phyloP scores from a whole-genome alignment of 1,284 basidiomycete species.

The Fomes fomentarius region DNA sequence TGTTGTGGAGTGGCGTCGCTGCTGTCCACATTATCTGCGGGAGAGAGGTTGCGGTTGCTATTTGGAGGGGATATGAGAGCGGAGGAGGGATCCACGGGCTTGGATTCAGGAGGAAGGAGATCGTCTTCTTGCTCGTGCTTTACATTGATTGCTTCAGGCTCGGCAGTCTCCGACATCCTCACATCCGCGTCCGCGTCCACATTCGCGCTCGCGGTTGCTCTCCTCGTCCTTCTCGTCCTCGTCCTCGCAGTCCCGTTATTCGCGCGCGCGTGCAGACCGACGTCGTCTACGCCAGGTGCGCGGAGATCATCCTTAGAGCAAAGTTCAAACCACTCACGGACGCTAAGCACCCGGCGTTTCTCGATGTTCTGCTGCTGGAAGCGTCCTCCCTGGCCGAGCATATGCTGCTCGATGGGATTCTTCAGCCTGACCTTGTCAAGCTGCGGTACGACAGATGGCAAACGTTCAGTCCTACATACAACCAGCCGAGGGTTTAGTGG shows the following conservation, averaged over 20 bases:
- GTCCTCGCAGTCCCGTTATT: slow-evolving; percentile 27
- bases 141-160: slow-evolving; percentile 35
- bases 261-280: slow-evolving; percentile 58
- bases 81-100: slow-evolving; percentile 15
- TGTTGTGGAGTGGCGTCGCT: background rate
- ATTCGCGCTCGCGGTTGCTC: slow-evolving; percentile 18
- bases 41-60: slow-evolving; percentile 21
- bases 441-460: slow-evolving; percentile 71
- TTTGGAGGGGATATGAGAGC: slow-evolving; percentile 28
- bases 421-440: slow-evolving; percentile 79
- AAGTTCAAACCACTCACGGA: slow-evolving; percentile 88
- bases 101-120: slow-evolving; percentile 2
- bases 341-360: slow-evolving; percentile 80
- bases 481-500: slow-evolving; percentile 5
- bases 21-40: slow-evolving; percentile 21
- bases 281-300: slow-evolving; percentile 69
- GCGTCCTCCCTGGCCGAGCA: slow-evolving; percentile 83
- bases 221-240: slow-evolving; percentile 31
- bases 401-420: slow-evolving; percentile 90
- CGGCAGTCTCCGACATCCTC: slow-evolving; percentile 36
- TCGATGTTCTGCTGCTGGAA: slow-evolving; percentile 94
- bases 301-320: slow-evolving; percentile 71
- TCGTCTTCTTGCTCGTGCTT: slow-evolving; percentile 42
- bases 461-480: slow-evolving; percentile 62
- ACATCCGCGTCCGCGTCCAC: background rate